Conservation (phyloP, 73 alveolate genomes). For the Urostyla sp. region DNA sequence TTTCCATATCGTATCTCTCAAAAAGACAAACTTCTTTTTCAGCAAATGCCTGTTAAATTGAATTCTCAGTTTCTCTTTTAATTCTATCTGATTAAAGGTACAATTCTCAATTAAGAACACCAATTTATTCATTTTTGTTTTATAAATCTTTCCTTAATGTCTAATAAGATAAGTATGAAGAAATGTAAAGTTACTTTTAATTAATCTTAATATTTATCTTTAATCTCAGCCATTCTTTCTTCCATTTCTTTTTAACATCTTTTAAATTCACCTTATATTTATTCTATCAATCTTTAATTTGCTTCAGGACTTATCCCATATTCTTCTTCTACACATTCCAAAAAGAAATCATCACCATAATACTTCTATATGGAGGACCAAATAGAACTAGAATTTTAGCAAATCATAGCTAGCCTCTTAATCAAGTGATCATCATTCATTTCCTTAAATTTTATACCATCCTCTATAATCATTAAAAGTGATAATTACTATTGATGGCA, state of each 20-base stretch:
- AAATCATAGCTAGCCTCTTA: background rate
- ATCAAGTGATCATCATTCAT: constrained; percentile 45
- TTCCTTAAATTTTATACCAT: constrained; percentile 43
- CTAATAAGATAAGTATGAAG: too few relatives aligned
- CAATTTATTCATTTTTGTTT: constrained; percentile 21
- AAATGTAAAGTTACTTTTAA: too few relatives aligned
- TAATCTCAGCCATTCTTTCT: background rate
- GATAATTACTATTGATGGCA: constrained; percentile 29
- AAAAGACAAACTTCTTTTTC: constrained; percentile 18
- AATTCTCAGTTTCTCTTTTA: constrained; percentile 2
- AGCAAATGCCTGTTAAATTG: background rate
- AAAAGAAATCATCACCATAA: constrained; percentile 43
- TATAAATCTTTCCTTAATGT: background rate
- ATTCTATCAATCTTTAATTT: background rate
- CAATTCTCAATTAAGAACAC: constrained; percentile 6
- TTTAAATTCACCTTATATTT: background rate
- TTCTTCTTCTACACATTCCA: constrained; percentile 28
- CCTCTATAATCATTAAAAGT: background rate
- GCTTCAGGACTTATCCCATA: constrained; percentile 38
- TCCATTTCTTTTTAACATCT: background rate
- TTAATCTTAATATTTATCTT: constrained; percentile 10
- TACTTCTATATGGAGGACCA: constrained; percentile 25
- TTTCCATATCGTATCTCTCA: constrained; percentile 56
- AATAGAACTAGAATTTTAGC: background rate
- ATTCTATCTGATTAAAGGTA: background rate